Percentiles rank a stretch among this genome's conserved stretches.
phyloP scores from a whole-genome alignment of 352 stramenopile species.

The Phytopythium litorale region DNA sequence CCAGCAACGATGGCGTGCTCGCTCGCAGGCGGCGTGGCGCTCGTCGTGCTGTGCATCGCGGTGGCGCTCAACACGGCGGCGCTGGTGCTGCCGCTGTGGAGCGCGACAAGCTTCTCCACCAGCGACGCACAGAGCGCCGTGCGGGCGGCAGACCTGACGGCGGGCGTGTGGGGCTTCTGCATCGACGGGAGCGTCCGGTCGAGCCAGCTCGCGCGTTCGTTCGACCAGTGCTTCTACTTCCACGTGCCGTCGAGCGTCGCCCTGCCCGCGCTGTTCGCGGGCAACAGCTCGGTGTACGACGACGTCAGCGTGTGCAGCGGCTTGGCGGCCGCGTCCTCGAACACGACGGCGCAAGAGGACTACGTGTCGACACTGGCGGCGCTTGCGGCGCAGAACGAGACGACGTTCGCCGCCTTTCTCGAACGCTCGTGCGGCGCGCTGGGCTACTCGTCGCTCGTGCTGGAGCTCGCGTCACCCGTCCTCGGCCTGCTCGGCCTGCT shows the following conservation, averaged over 20 bases:
- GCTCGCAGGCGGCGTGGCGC: constrained; percentile 1
- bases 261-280: neutral
- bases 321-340: constrained; percentile 1
- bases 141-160: constrained; percentile 2
- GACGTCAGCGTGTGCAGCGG: constrained; percentile 5
- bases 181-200: constrained; percentile 1
- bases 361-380: neutral
- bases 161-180: constrained; percentile 7
- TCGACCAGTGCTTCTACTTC: constrained; percentile 11
- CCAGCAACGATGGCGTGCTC: neutral
- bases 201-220: neutral
- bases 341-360: neutral
- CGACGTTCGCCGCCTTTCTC: constrained; percentile 4
- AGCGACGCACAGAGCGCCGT: constrained; percentile 2
- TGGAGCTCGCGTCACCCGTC: neutral
- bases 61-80: constrained; percentile 15
- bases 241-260: neutral
- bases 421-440: constrained; percentile 7
- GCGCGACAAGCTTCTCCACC: constrained; percentile 56
- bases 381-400: constrained; percentile 1
- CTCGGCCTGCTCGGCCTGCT: neutral
- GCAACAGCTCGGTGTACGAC: neutral
- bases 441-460: neutral
- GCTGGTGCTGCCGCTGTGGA: constrained; percentile 73
- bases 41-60: constrained; percentile 3